Percentiles rank a stretch among this genome's conserved stretches.
Evolutionary conservation across 1,284 basidiomycete genomes (phyloP).

Genomic region (Marasmius sp.): DNA sequence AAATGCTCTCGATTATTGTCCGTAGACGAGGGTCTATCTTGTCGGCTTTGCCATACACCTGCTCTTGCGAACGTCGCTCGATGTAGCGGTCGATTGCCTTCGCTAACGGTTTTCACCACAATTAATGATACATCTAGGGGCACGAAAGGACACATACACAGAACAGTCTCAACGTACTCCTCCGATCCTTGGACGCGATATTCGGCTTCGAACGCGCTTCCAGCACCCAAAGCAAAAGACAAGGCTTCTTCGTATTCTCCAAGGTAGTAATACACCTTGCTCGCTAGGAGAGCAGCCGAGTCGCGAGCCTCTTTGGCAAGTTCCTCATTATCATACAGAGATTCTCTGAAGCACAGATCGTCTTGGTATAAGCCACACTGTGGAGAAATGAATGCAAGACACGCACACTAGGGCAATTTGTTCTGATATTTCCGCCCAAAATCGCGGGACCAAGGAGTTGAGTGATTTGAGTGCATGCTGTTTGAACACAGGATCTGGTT

Average conservation of each 20-base stretch:
- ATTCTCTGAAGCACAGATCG: constrained; percentile 58
- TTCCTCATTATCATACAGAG: constrained; percentile 81
- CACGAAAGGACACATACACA: constrained; percentile 60
- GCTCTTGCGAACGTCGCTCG: constrained; percentile 53
- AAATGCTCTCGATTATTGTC: constrained; percentile 85
- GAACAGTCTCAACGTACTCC: constrained; percentile 92
- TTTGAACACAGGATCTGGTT: constrained; percentile 85
- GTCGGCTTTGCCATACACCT: constrained; percentile 41
- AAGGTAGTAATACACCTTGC: constrained; percentile 96
- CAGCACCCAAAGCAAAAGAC: constrained; percentile 90
- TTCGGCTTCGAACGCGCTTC: constrained; percentile 80
- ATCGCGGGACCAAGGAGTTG: constrained; percentile 82
- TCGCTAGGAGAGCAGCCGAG: constrained; percentile 85
- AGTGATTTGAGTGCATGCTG: constrained; percentile 87
- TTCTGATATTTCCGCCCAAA: constrained; percentile 98
- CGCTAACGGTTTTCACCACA: constrained; percentile 46
- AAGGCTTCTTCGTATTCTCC: constrained; percentile 92
- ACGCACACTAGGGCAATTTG: constrained; percentile 86
- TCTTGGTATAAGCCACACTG: constrained; percentile 1
- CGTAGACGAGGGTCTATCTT: constrained; percentile 80
- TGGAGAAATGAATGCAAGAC: constrained; percentile 8
- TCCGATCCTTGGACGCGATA: constrained; percentile 59
- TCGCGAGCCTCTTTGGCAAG: constrained; percentile 73
- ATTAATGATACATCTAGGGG: constrained; percentile 1
- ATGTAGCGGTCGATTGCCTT: constrained; percentile 95